Base-by-base conservation (phyloP, 2,329 filamentous ascomycete species). In the Monosporascus sp. region DNA sequence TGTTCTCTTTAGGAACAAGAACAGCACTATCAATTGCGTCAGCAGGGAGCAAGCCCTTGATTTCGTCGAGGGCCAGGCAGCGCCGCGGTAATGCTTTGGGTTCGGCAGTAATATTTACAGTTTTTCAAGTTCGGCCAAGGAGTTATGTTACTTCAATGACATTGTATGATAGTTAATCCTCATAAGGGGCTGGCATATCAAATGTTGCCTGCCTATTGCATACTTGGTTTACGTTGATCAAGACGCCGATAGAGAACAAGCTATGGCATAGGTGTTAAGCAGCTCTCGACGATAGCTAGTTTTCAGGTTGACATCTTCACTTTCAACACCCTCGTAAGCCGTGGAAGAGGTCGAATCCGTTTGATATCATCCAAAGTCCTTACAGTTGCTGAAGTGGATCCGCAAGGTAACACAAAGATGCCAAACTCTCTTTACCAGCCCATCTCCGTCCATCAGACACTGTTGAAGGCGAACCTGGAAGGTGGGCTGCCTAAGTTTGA, bases 1-100 rank as follows among this genome's bases (percentile, higher is more conserved):
- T 56, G 94, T 99, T 50, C 91, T 89, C 50, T 97, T 93, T 72
- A 83, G 85, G 60, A 93, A 92, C 72, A 97, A 97, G 80, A 95
- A 92, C 60, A 96, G 90, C 74, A 89, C 85, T 40, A 96, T 99
- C 65, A 90, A 94, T 73, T 93, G 93, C 50, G 92, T 97, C 49
- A 86, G 84, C 58, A 84, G 86, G 52, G 90, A 96, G 59, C 89
- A 94, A 64, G 94, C 94, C 28, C 76, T 99, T 62, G 87, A 89
- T 66, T 99, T 99, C 69, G 92, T 99, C 14, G 93, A 97, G 69
- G 93, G 91, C 20, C 91, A 96, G 65, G 73, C 74, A 54, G 73
- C 74, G 54, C 70, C 68, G 37, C 63, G 63, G 52, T 70, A 68
- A 49, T 40, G 40, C 45, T 37, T 15, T 20, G n/a, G 20, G 51